Conservation (phyloP, 805 yeast species). For the Wickerhamia fluorescens region DNA sequence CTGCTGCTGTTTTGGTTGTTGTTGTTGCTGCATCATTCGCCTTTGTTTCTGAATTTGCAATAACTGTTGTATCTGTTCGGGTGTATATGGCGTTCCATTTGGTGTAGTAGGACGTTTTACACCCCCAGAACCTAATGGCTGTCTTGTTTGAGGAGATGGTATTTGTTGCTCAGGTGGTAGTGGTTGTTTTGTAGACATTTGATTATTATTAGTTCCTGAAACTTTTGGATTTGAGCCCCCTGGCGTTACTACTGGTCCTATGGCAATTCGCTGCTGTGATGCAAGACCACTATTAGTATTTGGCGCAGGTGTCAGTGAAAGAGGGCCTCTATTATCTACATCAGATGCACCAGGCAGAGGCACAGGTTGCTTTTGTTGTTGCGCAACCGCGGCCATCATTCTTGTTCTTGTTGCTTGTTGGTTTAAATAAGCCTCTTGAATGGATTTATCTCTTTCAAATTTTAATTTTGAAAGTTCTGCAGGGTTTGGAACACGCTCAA, state of each 20-base stretch:
- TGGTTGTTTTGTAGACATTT: constrained; percentile 2
- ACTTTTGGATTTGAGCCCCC: background rate
- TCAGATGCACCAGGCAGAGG: background rate
- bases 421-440: constrained; percentile 63
- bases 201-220: constrained; percentile 1
- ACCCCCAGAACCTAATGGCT: constrained; percentile 1
- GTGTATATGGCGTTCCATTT: constrained; percentile 51
- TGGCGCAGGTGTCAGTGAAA: constrained; percentile 3
- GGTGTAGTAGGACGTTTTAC: constrained; percentile 42
- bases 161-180: constrained; percentile 1
- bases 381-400: constrained; percentile 38
- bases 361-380: constrained; percentile 8
- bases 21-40: constrained; percentile 39
- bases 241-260: constrained; percentile 2
- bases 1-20: constrained; percentile 11
- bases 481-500: constrained; percentile 58
- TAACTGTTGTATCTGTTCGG: constrained; percentile 54
- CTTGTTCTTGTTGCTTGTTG: constrained; percentile 37
- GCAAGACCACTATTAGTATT: background rate
- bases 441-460: constrained; percentile 76
- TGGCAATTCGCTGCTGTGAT: background rate
- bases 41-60: constrained; percentile 47
- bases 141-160: constrained; percentile 1
- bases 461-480: constrained; percentile 78
- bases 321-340: constrained; percentile 14